Percentiles rank a stretch among this genome's conserved stretches.
Evolutionary conservation across 1,284 basidiomycete genomes (phyloP).

Genomic region (Ceratobasidium sp.): DNA sequence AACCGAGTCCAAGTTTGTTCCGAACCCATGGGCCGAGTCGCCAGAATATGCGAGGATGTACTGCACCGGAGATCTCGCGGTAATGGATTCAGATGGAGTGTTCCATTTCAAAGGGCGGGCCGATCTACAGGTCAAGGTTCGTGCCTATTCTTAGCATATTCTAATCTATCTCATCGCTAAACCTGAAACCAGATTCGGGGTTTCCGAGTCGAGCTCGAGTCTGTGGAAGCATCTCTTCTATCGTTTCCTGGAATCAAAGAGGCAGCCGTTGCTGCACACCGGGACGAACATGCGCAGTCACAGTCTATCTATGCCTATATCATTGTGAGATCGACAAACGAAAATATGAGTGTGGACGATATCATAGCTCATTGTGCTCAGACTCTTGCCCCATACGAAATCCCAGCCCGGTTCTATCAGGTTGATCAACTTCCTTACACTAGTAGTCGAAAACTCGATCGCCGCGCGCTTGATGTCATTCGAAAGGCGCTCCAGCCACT

Average conservation of each 20-base stretch:
- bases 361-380: background rate
- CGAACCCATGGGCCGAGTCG: background rate
- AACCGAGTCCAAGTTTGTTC: background rate
- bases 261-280: background rate
- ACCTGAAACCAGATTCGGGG: background rate
- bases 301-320: constrained; percentile 7
- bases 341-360: background rate
- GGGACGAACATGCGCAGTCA: background rate
- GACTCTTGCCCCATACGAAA: constrained; percentile 4
- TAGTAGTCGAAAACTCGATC: background rate
- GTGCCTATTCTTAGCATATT: background rate
- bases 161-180: background rate
- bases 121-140: constrained; percentile 5
- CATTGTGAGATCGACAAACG: background rate
- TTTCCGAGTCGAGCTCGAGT: constrained; percentile 17
- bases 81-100: background rate
- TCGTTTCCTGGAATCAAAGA: background rate
- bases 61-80: background rate
- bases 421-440: background rate
- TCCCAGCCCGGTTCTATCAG: background rate
- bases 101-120: background rate
- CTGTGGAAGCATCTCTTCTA: background rate
- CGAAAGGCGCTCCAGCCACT: background rate
- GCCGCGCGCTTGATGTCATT: background rate
- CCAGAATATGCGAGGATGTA: background rate